Percentiles rank a stretch among this genome's conserved stretches.
Evolutionary conservation across 306 rosid species (phyloP).

Genomic region (Medicago arabica): DNA sequence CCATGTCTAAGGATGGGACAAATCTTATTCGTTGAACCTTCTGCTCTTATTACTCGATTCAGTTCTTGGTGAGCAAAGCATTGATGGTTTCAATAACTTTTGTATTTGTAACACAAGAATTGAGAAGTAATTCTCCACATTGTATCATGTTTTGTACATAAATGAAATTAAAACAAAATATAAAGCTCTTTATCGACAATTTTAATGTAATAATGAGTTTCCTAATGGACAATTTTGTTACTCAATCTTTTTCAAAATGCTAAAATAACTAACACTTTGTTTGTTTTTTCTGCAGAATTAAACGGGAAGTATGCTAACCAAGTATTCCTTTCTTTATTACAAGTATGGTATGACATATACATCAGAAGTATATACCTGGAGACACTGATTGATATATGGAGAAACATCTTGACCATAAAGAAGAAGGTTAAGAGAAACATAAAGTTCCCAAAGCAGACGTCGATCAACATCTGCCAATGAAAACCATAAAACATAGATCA

Average conservation of each 20-base stretch:
- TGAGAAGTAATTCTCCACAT: constrained; percentile 23
- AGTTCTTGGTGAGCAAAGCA: constrained; percentile 1
- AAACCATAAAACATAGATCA: constrained; percentile 35
- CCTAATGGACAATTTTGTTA: constrained; percentile 22
- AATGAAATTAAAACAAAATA: not conserved
- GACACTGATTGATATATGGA: constrained; percentile 50
- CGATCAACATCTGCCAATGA: constrained; percentile 61
- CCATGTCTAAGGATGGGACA: not conserved
- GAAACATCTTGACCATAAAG: constrained; percentile 55
- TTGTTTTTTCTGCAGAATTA: not conserved
- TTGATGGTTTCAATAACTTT: constrained; percentile 1
- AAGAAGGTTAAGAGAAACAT: constrained; percentile 66
- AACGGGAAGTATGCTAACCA: not conserved
- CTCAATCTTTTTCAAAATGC: constrained; percentile 20
- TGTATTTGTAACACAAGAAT: constrained; percentile 12
- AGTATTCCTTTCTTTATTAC: constrained; percentile 23
- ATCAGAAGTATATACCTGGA: constrained; percentile 56
- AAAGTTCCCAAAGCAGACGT: constrained; percentile 71
- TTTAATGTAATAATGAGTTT: constrained; percentile 13
- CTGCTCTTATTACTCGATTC: not conserved
- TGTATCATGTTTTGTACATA: not conserved
- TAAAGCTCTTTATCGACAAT: not conserved
- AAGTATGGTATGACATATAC: constrained; percentile 14
- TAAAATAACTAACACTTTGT: not conserved
- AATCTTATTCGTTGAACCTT: not conserved